A percentile compares a stretch with the other conserved stretches of the same genome.
Evolutionary conservation across 176 grass and related monocot species (phyloP).

Genomic region (Miscanthus lutarioriparius): DNA sequence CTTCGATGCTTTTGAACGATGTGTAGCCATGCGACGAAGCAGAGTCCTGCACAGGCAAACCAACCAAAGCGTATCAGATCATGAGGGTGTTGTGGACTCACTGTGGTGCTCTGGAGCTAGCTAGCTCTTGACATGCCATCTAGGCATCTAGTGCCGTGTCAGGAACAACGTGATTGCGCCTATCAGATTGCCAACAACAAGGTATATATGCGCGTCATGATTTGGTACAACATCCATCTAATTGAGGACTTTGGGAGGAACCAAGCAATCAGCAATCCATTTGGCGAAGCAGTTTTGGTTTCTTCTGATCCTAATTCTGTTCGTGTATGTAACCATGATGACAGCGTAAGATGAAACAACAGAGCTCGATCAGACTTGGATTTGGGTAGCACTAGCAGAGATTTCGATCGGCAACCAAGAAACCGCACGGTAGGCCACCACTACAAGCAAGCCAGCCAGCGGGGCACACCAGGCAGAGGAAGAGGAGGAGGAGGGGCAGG

Average conservation of each 20-base stretch:
- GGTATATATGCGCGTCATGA: background rate
- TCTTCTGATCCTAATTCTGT: background rate
- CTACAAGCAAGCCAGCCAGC: background rate
- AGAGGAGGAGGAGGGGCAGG: background rate
- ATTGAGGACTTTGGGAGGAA: no score
- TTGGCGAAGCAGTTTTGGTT: no score
- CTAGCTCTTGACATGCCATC: background rate
- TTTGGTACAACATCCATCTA: background rate
- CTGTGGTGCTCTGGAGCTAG: background rate
- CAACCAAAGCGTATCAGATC: background rate
- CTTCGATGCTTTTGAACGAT: constrained; percentile 66
- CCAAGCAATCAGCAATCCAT: no score
- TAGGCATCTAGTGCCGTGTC: background rate
- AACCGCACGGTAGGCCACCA: background rate
- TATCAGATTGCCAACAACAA: no score
- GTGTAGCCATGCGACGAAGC: constrained; percentile 60
- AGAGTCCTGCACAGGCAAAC: constrained; percentile 35
- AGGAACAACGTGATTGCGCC: background rate
- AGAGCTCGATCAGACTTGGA: background rate
- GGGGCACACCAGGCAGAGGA: background rate
- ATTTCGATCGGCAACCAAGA: background rate
- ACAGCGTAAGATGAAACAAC: no score
- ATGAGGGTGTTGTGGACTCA: background rate
- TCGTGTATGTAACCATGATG: background rate
- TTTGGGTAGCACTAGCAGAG: background rate